phyloP scores from a whole-genome alignment of 768 basidiomycete genomes.

The Suillus spraguei region DNA sequence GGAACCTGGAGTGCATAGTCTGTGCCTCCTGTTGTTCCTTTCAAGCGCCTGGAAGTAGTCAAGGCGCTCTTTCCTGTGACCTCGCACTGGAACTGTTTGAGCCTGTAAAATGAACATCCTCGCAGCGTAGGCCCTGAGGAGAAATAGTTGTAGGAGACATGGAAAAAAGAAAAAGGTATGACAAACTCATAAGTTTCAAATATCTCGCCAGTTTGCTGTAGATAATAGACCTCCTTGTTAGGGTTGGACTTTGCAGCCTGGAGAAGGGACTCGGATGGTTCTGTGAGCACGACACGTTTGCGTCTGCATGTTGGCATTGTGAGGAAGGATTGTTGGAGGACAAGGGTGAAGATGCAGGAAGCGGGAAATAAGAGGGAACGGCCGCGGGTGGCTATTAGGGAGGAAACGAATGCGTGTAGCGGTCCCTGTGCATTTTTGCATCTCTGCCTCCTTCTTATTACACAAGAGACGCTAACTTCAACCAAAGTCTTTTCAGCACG shows the following conservation, averaged over 20 bases:
- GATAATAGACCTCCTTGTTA: slow-evolving; percentile 83
- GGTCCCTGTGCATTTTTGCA: slow-evolving; percentile 33
- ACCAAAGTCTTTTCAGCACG: slow-evolving; percentile 15
- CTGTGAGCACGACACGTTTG: slow-evolving; percentile 87
- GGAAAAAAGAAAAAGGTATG: slow-evolving; percentile 28
- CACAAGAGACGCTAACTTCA: slow-evolving; percentile 25
- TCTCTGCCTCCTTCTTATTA: slow-evolving; percentile 22
- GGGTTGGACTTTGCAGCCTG: slow-evolving; percentile 65
- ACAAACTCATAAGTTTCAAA: slow-evolving; percentile 95
- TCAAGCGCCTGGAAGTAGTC: slow-evolving; percentile 94
- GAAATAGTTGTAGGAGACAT: slow-evolving; percentile 17
- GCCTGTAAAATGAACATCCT: slow-evolving; percentile 94
- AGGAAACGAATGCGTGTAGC: slow-evolving; percentile 52
- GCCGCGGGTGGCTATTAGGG: slow-evolving; percentile 57
- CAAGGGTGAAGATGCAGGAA: slow-evolving; percentile 48
- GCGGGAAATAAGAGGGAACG: slow-evolving; percentile 61
- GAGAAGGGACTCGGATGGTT: slow-evolving; percentile 73
- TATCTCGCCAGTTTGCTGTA: slow-evolving; percentile 94
- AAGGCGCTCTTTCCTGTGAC: slow-evolving; percentile 91
- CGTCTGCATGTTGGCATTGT: slow-evolving; percentile 87
- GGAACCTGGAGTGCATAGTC: slow-evolving; percentile 89
- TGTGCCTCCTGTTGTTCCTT: slow-evolving; percentile 90
- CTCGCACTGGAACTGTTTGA: slow-evolving; percentile 96
- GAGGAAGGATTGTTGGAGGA: slow-evolving; percentile 44
- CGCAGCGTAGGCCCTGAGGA: slow-evolving; percentile 72